Evolutionary conservation across 1,139 yeast genomes (phyloP).

Genomic region (Yamadazyma kanchanaburiensis): DNA sequence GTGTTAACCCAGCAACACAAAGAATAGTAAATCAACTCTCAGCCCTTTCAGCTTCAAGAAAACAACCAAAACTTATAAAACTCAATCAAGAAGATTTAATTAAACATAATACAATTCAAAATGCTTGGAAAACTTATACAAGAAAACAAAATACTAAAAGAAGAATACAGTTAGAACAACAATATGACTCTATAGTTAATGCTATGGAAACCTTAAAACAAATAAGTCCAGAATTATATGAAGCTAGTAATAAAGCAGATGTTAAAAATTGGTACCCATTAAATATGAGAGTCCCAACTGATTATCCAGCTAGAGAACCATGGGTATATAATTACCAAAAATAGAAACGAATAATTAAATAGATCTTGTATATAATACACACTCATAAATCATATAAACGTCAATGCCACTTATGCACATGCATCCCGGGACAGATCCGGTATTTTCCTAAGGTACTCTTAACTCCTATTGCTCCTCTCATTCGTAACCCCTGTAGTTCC

Average conservation of each 20-base stretch:
- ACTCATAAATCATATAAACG: background rate
- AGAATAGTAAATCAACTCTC: slow-evolving; percentile 73
- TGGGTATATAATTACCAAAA: slow-evolving; percentile 67
- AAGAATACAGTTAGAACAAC: slow-evolving; percentile 50
- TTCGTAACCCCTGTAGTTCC: too few relatives aligned
- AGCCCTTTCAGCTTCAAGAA: slow-evolving; percentile 81
- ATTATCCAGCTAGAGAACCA: slow-evolving; percentile 79
- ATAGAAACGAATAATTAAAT: slow-evolving; percentile 2
- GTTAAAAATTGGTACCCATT: slow-evolving; percentile 57
- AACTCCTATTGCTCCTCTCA: too few relatives aligned
- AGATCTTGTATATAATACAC: slow-evolving; percentile 4
- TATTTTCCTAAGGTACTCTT: too few relatives aligned
- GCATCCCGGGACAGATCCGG: too few relatives aligned
- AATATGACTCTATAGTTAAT: slow-evolving; percentile 60
- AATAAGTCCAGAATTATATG: slow-evolving; percentile 45
- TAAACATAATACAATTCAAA: slow-evolving; percentile 78
- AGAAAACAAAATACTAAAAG: slow-evolving; percentile 46
- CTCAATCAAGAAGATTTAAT: slow-evolving; percentile 78
- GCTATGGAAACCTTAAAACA: slow-evolving; percentile 74
- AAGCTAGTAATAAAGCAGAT: slow-evolving; percentile 48
- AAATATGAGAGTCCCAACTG: slow-evolving; percentile 86
- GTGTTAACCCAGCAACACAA: slow-evolving; percentile 57
- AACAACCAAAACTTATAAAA: slow-evolving; percentile 79
- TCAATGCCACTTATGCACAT: too few relatives aligned
- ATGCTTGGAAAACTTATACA: slow-evolving; percentile 74